A percentile compares a stretch with the other conserved stretches of the same genome.
Conservation (phyloP, 306 rosid genomes). For the Trifolium subterraneum region DNA sequence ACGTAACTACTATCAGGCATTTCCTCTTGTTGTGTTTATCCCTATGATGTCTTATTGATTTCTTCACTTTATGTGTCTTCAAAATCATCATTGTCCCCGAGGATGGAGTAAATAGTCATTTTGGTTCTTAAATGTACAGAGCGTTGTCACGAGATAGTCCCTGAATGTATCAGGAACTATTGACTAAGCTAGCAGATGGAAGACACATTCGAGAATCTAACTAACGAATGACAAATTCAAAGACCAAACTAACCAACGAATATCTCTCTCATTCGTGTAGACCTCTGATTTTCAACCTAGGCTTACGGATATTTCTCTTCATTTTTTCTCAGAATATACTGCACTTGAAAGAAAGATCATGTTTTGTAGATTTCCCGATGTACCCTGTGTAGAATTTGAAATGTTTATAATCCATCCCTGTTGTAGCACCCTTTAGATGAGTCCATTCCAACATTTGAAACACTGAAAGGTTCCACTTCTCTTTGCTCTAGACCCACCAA, state of each 20-base stretch:
- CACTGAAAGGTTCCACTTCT: not conserved
- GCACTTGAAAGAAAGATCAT: not conserved
- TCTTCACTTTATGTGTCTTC: not conserved
- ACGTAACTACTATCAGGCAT: not conserved
- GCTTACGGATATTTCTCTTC: not conserved
- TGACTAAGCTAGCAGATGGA: too few species aligned
- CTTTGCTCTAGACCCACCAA: not conserved
- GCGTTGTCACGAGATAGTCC: not conserved
- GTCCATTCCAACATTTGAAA: too few species aligned
- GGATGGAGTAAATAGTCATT: too few species aligned
- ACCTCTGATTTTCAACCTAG: not conserved
- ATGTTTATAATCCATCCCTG: too few species aligned
- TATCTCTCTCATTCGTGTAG: too few species aligned
- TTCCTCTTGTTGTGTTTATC: too few species aligned
- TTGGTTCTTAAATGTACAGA: too few species aligned
- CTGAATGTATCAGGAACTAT: not conserved
- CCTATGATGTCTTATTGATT: not conserved
- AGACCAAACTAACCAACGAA: not conserved
- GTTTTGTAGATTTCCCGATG: not conserved
- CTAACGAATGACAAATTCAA: too few species aligned
- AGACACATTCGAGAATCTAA: too few species aligned
- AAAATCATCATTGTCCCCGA: not conserved
- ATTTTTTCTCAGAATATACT: not conserved
- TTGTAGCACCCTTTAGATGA: not conserved
- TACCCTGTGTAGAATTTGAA: not conserved